These are phyloP conservation scores for Sclerotinia spermophila DNA, from an alignment of 2,329 filamentous ascomycete genomes.

Conservation along the genomic window DNA sequence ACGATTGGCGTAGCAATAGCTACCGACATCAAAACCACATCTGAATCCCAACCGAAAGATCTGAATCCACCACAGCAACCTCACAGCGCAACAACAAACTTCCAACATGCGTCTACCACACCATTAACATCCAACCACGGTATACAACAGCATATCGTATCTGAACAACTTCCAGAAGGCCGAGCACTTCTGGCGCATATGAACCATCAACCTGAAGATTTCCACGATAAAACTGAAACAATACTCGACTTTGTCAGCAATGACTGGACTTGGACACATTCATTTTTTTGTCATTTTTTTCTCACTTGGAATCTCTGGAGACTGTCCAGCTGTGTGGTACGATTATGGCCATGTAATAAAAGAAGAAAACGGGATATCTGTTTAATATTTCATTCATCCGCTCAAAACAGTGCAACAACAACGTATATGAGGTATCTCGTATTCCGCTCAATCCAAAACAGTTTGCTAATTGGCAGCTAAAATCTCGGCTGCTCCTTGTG, in stretches of 20 bases:
- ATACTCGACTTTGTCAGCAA: background rate
- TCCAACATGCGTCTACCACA: too few relatives aligned
- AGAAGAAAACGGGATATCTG: background rate
- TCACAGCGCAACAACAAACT: too few relatives aligned
- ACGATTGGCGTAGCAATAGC: background rate
- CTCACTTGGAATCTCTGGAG: background rate
- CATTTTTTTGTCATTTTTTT: background rate
- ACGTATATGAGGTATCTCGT: background rate
- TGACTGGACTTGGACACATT: background rate
- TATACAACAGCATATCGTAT: background rate
- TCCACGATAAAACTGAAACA: background rate
- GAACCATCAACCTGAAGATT: background rate
- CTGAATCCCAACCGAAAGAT: too few relatives aligned
- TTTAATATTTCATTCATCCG: background rate
- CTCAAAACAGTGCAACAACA: background rate
- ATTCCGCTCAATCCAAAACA: background rate
- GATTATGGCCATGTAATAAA: background rate
- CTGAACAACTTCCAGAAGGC: background rate
- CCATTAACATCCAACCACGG: background rate
- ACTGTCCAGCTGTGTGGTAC: background rate
- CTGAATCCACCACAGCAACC: too few relatives aligned
- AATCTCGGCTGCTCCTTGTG: constrained; percentile 54
- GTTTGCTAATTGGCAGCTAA: constrained; percentile 51
- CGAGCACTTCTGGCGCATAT: fast-evolving
- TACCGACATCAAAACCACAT: background rate